Percentiles rank a stretch among this genome's conserved stretches.
These are phyloP conservation scores for Telfairia occidentalis DNA, from an alignment of 331 rosid genomes.

Conservation along the genomic window DNA sequence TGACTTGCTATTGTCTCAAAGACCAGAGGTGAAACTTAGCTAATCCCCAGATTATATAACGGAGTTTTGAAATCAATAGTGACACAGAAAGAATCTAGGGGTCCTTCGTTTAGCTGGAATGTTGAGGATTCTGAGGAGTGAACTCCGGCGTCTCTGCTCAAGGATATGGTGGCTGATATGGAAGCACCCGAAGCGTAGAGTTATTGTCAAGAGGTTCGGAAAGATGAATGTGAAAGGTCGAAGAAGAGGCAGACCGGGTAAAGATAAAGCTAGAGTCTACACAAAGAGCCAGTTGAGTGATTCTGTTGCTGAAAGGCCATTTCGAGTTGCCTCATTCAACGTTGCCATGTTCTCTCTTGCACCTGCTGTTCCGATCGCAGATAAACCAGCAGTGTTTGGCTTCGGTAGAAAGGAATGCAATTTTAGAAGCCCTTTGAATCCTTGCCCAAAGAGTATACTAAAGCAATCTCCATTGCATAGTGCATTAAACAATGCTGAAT, in stretches of 20 bases:
- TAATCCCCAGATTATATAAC: neutral
- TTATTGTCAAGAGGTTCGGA: conserved; percentile 62
- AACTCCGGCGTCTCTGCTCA: conserved; percentile 38
- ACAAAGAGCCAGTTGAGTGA: conserved; percentile 22
- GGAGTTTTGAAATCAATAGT: neutral
- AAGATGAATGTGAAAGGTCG: conserved; percentile 33
- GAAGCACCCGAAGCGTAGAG: conserved; percentile 56
- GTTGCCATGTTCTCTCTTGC: conserved; percentile 93
- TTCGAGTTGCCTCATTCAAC: conserved; percentile 61
- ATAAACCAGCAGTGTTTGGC: conserved; percentile 13
- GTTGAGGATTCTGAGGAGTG: conserved; percentile 42
- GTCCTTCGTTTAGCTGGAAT: conserved; percentile 9
- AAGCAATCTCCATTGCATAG: conserved; percentile 55
- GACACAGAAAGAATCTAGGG: conserved; percentile 2
- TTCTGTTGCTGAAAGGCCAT: conserved; percentile 40
- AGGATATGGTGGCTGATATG: conserved; percentile 49
- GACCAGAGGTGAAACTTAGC: neutral
- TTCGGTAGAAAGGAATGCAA: conserved; percentile 19
- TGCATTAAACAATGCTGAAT: conserved; percentile 11
- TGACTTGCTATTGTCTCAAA: neutral
- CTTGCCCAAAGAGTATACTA: conserved; percentile 59
- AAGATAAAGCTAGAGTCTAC: conserved; percentile 13
- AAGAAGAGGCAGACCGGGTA: conserved; percentile 18
- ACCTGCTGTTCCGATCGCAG: conserved; percentile 61
- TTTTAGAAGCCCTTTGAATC: conserved; percentile 16